These are phyloP conservation scores for Phytophthora cactorum DNA, from an alignment of 352 stramenopile species.

Conservation along the genomic window DNA sequence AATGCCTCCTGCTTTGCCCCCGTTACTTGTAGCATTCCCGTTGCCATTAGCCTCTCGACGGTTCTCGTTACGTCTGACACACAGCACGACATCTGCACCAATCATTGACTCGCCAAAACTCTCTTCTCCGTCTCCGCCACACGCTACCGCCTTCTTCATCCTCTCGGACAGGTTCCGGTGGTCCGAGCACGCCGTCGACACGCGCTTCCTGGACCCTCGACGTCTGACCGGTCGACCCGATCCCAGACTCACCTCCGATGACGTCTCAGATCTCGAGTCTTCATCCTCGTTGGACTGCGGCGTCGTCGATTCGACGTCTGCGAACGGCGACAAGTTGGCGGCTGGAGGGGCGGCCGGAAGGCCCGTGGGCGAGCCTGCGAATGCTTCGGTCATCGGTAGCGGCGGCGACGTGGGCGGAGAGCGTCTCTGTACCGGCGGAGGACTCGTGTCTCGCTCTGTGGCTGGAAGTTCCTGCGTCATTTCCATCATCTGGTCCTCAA, in stretches of 20 bases:
- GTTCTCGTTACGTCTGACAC: conserved; percentile 37
- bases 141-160: conserved; percentile 56
- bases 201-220: conserved; percentile 40
- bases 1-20: conserved; percentile 8
- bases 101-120: conserved; percentile 68
- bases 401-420: conserved; percentile 37
- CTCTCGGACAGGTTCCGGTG: conserved; percentile 65
- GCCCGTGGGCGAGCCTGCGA: conserved; percentile 14
- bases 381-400: conserved; percentile 26
- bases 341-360: conserved; percentile 10
- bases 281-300: conserved; percentile 75
- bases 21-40: conserved; percentile 5
- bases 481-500: conserved; percentile 35
- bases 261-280: conserved; percentile 82
- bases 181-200: conserved; percentile 61
- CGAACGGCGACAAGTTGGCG: conserved; percentile 45
- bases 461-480: conserved; percentile 36
- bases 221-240: conserved; percentile 35
- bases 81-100: conserved; percentile 78
- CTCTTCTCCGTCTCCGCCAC: conserved; percentile 25
- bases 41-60: conserved; percentile 11
- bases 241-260: conserved; percentile 55
- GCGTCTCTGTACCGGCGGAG: conserved; percentile 15
- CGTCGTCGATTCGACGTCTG: conserved; percentile 51
- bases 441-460: conserved; percentile 34